Conservation (phyloP, 768 basidiomycete genomes). For the Rhodotorula toruloides region DNA sequence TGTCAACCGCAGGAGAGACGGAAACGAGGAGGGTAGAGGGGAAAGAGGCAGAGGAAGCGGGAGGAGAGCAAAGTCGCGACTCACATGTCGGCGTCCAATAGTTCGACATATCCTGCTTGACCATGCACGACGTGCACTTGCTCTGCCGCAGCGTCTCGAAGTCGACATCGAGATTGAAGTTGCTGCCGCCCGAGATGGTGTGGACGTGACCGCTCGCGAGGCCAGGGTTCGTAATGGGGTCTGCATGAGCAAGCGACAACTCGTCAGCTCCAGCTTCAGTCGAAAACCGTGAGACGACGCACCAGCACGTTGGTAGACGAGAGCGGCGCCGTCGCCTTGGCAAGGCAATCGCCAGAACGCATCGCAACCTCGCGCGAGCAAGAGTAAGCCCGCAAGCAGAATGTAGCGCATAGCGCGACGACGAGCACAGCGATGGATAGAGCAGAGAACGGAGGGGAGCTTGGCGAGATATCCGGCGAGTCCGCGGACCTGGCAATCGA, state of each 20-base stretch:
- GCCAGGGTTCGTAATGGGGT: slow-evolving; percentile 7
- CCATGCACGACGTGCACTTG: slow-evolving; percentile 11
- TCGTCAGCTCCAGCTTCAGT: no score
- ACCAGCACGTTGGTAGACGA: not conserved
- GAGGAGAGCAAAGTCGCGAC: not conserved
- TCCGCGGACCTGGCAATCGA: no score
- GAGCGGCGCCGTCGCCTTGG: not conserved
- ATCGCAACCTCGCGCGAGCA: no score
- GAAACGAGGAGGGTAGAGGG: no score
- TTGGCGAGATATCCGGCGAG: not conserved
- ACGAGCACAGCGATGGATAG: not conserved
- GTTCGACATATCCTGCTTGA: slow-evolving; percentile 26
- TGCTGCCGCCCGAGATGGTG: slow-evolving; percentile 9
- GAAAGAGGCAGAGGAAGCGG: no score
- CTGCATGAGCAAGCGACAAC: not conserved
- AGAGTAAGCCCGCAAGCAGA: no score
- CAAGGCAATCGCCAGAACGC: slow-evolving; percentile 8
- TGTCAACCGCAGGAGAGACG: no score
- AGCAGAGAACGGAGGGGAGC: not conserved
- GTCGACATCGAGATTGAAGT: slow-evolving; percentile 28
- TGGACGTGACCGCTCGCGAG: not conserved
- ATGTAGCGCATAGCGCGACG: no score
- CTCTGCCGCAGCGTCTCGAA: not conserved
- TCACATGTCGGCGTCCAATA: not conserved
- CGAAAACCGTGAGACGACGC: not conserved